Evolutionary conservation across 345 rosid genomes (phyloP), one percentile per base, ranked within the genome.

Genomic region (Boechera stricta): DNA sequence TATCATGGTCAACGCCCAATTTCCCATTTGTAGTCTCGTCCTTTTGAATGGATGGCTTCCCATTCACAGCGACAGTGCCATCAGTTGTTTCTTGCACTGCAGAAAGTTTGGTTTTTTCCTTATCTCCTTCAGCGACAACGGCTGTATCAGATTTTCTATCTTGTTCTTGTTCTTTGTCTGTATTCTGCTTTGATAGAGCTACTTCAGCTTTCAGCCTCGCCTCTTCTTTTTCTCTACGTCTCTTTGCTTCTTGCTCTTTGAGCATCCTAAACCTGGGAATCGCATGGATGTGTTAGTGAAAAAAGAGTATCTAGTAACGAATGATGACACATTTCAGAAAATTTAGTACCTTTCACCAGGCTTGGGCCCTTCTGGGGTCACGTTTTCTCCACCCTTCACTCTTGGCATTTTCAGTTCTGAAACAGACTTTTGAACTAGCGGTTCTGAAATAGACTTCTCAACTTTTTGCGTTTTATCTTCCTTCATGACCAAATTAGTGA

Each of bases 181-280:
- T 80, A 67, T 70, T 81, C 64, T 72, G 82, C 77, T 67, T 56
- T 55, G 78, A 78, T 0, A 79, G 56, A 39, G 70, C 82, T 79
- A 84, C 88, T 81, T 83, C 87, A 42, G 84, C 80, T 71, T 80
- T 87, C 82, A 67, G 83, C 79, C 76, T 81, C 72, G 82, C 91
- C 72, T 85, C 93, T 82, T 90, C 97, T 76, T 78, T 84, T 77
- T 90, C 86, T 59, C 7, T 83, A 73, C 58, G 88, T 86, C 80
- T 86, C 83, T 84, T 92, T 21, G 85, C 88, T 81, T 94, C 97
- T 83, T 89, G 87, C 87, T 92, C 97, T 83, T 90, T 94, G 52
- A 90, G 39, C 77, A 80, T 80, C 77, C 83, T 90, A 84, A 94
- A 94, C 84, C 98, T 90, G 86, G 49, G 65, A 36, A 26, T 49